phyloP scores from a whole-genome alignment of 306 rosid species.

The Elaeagnus macrophylla region DNA sequence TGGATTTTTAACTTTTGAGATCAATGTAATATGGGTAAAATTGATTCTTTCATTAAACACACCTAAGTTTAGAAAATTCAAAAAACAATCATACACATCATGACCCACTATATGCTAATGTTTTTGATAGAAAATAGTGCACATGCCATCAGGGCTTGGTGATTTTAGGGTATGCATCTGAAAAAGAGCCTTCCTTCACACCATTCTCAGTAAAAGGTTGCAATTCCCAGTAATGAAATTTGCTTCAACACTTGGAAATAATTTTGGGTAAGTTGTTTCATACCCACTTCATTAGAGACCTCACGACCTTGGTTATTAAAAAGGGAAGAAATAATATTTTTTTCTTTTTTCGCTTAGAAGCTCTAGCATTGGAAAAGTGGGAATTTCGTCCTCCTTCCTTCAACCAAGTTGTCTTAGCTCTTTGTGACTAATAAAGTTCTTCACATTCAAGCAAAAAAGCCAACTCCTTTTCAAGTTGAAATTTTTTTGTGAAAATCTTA shows the following conservation, averaged over 20 bases:
- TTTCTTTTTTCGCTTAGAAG: too few relatives aligned
- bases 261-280: too few relatives aligned
- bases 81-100: not conserved
- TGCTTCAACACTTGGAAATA: not conserved
- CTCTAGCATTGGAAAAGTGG: not conserved
- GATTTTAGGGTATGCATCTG: not conserved
- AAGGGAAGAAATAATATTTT: not conserved
- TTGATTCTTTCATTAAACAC: not conserved
- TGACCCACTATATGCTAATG: not conserved
- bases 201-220: not conserved
- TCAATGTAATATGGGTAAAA: not conserved
- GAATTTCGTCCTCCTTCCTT: not conserved
- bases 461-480: not conserved
- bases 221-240: too few relatives aligned
- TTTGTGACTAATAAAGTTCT: not conserved
- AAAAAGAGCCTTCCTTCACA: not conserved
- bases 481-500: too few relatives aligned
- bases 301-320: too few relatives aligned
- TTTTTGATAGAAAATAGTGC: not conserved
- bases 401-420: not conserved
- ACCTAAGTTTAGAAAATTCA: not conserved
- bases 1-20: not conserved
- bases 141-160: not conserved
- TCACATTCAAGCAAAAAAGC: not conserved
- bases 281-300: too few relatives aligned